These are phyloP conservation scores for Saprolegnia diclina DNA, from an alignment of 352 stramenopile species.

Conservation along the genomic window DNA sequence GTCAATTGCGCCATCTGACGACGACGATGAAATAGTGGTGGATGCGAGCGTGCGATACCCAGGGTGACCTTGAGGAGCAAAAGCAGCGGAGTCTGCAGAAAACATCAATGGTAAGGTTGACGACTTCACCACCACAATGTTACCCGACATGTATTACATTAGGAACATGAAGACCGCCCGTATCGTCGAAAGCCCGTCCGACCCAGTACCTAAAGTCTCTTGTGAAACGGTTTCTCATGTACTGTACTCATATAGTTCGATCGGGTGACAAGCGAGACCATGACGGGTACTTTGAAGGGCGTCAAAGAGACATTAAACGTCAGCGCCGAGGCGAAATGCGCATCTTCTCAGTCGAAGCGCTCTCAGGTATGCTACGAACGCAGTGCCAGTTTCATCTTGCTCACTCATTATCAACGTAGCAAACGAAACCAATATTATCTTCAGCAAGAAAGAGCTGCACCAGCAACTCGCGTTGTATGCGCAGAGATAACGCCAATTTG, in stretches of 20 bases:
- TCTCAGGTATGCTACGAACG: not conserved
- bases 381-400: not conserved
- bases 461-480: conserved; percentile 21
- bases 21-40: conserved; percentile 13
- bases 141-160: not conserved
- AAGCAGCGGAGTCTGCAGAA: conserved; percentile 23
- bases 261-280: conserved; percentile 26
- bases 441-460: conserved; percentile 24
- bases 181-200: conserved; percentile 15
- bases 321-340: conserved; percentile 21
- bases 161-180: not conserved
- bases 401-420: not conserved
- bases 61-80: conserved; percentile 23
- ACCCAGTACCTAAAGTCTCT: conserved; percentile 1
- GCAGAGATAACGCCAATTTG: conserved; percentile 6
- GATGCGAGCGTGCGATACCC: conserved; percentile 8
- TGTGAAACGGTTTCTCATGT: not conserved
- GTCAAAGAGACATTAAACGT: conserved; percentile 20
- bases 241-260: conserved; percentile 11
- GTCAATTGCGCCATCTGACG: not conserved
- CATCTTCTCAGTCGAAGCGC: conserved; percentile 17
- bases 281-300: conserved; percentile 26
- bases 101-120: not conserved
- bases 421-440: conserved; percentile 24
- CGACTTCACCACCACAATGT: not conserved